Conservation (phyloP, 768 basidiomycete species). For the Boletus tylopilopsis region DNA sequence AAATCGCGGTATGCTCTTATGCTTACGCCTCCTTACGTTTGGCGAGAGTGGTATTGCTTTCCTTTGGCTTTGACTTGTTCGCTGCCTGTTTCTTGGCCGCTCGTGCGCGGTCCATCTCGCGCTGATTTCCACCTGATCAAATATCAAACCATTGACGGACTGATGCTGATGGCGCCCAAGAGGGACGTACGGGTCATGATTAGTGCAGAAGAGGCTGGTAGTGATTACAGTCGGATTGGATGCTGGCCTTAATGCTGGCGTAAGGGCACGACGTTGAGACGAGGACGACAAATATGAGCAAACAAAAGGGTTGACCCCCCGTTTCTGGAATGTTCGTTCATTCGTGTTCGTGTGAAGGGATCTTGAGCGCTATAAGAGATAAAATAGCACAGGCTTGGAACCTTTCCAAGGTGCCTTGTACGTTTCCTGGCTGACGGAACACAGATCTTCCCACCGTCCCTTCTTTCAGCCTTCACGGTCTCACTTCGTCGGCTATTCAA, state of each 20-base stretch:
- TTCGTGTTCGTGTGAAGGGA: constrained; percentile 12
- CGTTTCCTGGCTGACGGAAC: background rate
- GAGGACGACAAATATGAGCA: constrained; percentile 21
- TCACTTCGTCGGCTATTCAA: constrained; percentile 10
- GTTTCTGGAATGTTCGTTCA: no score
- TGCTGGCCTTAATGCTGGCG: constrained; percentile 2
- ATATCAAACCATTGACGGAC: constrained; percentile 9
- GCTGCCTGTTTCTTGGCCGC: constrained; percentile 65
- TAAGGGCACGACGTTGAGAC: background rate
- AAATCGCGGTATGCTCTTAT: constrained; percentile 8
- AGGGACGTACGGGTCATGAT: constrained; percentile 53
- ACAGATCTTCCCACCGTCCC: constrained; percentile 11
- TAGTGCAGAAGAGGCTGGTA: background rate
- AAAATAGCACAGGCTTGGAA: constrained; percentile 1
- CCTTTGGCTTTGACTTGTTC: constrained; percentile 62
- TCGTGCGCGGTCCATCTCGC: constrained; percentile 69
- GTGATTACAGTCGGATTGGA: constrained; percentile 8
- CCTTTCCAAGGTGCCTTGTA: background rate
- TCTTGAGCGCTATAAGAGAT: constrained; percentile 13
- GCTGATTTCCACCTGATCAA: constrained; percentile 72
- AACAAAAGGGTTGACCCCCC: constrained; percentile 17
- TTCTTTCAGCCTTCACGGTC: constrained; percentile 1
- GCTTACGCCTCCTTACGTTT: constrained; percentile 78
- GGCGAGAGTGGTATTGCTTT: constrained; percentile 56
- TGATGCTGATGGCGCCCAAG: background rate